Percentiles rank a stretch among this genome's conserved stretches.
phyloP scores from a whole-genome alignment of 768 basidiomycete genomes.

The Trametes cinnabarina region DNA sequence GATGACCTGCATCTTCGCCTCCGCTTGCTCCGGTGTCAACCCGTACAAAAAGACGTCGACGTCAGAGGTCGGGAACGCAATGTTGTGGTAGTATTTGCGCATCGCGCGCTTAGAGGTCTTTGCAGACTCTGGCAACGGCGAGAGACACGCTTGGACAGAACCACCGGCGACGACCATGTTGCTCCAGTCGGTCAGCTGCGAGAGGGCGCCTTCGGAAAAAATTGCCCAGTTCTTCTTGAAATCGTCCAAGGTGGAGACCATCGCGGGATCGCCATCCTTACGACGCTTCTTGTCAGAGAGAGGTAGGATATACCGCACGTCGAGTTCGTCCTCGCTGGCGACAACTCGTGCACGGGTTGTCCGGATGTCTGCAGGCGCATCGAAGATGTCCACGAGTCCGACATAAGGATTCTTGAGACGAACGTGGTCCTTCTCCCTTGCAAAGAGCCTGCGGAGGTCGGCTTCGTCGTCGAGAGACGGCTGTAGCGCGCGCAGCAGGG shows the following conservation, averaged over 20 bases:
- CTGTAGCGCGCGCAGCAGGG: slow-evolving; percentile 39
- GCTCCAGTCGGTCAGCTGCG: slow-evolving; percentile 58
- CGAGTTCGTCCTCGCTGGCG: slow-evolving; percentile 42
- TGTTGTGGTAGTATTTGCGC: slow-evolving; percentile 56
- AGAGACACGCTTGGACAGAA: slow-evolving; percentile 55
- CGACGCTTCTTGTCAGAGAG: slow-evolving; percentile 44
- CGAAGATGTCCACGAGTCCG: slow-evolving; percentile 60
- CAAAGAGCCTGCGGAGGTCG: slow-evolving; percentile 53
- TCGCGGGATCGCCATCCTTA: slow-evolving; percentile 48
- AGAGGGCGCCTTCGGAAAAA: slow-evolving; percentile 61
- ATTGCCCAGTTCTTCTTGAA: slow-evolving; percentile 65
- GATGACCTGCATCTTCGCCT: slow-evolving; percentile 55
- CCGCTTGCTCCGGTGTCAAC: slow-evolving; percentile 56
- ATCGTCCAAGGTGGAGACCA: slow-evolving; percentile 49
- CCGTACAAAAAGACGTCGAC: slow-evolving; percentile 65
- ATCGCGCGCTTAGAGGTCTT: slow-evolving; percentile 54
- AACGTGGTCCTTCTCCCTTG: slow-evolving; percentile 46
- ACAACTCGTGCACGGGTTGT: slow-evolving; percentile 52
- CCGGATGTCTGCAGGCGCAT: slow-evolving; percentile 45
- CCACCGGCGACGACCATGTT: slow-evolving; percentile 65
- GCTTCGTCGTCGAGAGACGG: slow-evolving; percentile 58
- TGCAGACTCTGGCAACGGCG: slow-evolving; percentile 46
- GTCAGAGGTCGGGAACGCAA: slow-evolving; percentile 58
- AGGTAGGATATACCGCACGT: slow-evolving; percentile 53
- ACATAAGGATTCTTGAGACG: slow-evolving; percentile 49